Percentiles rank a stretch among this genome's conserved stretches.
Conservation (phyloP, 768 basidiomycete species). For the Leccinum broughii region DNA sequence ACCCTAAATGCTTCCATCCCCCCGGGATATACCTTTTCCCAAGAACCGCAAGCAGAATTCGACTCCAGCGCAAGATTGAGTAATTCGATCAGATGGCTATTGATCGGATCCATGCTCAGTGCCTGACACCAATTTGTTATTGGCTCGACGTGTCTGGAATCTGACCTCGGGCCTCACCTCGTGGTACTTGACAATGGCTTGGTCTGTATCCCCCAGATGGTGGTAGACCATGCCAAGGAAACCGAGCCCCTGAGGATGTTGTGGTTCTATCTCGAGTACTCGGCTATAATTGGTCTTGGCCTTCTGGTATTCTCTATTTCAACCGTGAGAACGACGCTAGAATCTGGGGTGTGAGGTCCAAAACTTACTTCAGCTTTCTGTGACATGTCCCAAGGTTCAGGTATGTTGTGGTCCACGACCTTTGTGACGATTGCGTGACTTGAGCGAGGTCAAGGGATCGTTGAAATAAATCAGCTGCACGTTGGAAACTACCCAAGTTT, state of each 20-base stretch:
- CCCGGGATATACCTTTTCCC: conserved; percentile 37
- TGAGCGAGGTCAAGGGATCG: conserved; percentile 79
- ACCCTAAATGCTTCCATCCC: conserved; percentile 34
- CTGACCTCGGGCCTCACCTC: conserved; percentile 53
- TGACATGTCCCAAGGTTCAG: conserved; percentile 90
- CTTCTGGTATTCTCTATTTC: conserved; percentile 51
- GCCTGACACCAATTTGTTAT: conserved; percentile 44
- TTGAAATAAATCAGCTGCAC: conserved; percentile 70
- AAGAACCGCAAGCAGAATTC: conserved; percentile 32
- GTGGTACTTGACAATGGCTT: conserved; percentile 89
- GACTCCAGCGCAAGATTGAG: conserved; percentile 78
- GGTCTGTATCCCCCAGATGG: conserved; percentile 66
- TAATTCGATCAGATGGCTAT: conserved; percentile 76
- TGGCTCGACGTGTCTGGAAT: background rate
- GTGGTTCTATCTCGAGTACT: conserved; percentile 86
- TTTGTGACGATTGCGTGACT: conserved; percentile 81
- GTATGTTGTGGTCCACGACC: conserved; percentile 87
- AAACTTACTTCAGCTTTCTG: conserved; percentile 72
- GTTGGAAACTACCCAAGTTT: conserved; percentile 60
- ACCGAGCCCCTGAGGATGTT: conserved; percentile 76
- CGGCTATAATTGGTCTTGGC: conserved; percentile 74
- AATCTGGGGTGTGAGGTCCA: background rate
- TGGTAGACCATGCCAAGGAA: conserved; percentile 91
- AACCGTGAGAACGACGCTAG: conserved; percentile 9
- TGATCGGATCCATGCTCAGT: conserved; percentile 79